Evolutionary conservation across 176 grass and related monocot genomes (phyloP), one percentile per base, ranked within the genome.

Genomic region (Cocos nucifera): DNA sequence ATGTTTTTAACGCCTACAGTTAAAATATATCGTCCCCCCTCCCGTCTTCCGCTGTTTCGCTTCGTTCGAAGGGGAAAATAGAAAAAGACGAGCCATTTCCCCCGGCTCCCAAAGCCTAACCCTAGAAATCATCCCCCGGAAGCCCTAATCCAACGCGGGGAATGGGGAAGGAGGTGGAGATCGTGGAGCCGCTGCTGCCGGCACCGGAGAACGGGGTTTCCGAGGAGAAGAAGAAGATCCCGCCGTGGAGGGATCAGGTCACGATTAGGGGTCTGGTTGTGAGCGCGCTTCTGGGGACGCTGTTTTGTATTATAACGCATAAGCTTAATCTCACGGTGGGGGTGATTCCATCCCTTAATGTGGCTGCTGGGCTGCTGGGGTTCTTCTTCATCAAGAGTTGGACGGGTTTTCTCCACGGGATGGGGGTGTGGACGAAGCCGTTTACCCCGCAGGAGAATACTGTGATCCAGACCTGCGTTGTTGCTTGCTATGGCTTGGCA

Each of bases 361-460:
- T 90, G 20, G 78, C 82, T 9, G 87, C 87, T 2, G 87, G 87
- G 5, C 56, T 90, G 29, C 82, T 89, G 15, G 86, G 86, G 5
- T 89, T 85, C 57, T 89, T 89, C 75, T 69, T 89, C 19, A 50
- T 89, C 21, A 69, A 74, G 62, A 73, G 56, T 16, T 89, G 86
- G 86, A 82, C 86, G 8, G 57, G 53, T 0, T 58, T 67, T 21
- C 50, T 84, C n/a, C 24, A 35, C 23, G 72, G 32, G 69, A 10
- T 85, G 22, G 81, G 86, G 35, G 1, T 89, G 50, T 32, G 75
- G 9, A 53, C 77, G 54, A 84, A 65, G 75, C 86, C 86, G 7
- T 95, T 95, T 63, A 95, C 86, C n/a, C 83, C 72, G 83, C 92
- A 91, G 76, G 92, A 90, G 83, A 97, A 97, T 74, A 90, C 87